These are phyloP conservation scores for Cytospora mali DNA, from an alignment of 2,329 filamentous ascomycete species.

Conservation along the genomic window DNA sequence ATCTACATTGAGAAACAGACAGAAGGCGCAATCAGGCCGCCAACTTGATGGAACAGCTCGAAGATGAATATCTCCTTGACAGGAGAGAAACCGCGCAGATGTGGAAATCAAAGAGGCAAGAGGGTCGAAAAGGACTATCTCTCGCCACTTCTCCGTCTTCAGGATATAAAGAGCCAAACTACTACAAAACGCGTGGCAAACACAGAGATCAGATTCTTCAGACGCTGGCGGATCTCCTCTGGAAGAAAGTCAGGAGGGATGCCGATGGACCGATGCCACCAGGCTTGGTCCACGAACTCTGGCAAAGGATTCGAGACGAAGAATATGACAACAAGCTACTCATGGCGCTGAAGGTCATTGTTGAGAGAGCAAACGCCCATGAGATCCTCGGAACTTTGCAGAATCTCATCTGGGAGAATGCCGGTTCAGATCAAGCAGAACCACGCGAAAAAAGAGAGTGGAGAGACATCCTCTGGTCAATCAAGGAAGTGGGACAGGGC, in stretches of 20 bases:
- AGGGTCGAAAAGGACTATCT: constrained; percentile 2
- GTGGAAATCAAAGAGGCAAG: constrained; percentile 8
- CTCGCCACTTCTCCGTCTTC: background rate
- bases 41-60: constrained; percentile 33
- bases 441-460: constrained; percentile 15
- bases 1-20: constrained; percentile 46
- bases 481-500: constrained; percentile 16
- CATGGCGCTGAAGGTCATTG: background rate
- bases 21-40: constrained; percentile 36
- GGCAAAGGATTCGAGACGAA: constrained; percentile 20
- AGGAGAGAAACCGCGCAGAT: constrained; percentile 7
- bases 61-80: constrained; percentile 21
- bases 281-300: constrained; percentile 9
- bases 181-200: constrained; percentile 12
- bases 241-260: constrained; percentile 5
- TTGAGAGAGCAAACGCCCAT: constrained; percentile 1
- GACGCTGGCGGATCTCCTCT: constrained; percentile 4
- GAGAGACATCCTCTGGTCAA: constrained; percentile 10
- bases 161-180: constrained; percentile 12
- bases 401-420: background rate
- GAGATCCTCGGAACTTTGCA: constrained; percentile 3
- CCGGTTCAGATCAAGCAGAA: background rate
- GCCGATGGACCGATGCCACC: constrained; percentile 1
- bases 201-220: constrained; percentile 12
- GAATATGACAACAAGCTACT: constrained; percentile 4